Percentiles rank a stretch among this genome's conserved stretches.
Evolutionary conservation across 2,329 filamentous ascomycete genomes (phyloP).

Genomic region (Lasiodiplodia sp.): DNA sequence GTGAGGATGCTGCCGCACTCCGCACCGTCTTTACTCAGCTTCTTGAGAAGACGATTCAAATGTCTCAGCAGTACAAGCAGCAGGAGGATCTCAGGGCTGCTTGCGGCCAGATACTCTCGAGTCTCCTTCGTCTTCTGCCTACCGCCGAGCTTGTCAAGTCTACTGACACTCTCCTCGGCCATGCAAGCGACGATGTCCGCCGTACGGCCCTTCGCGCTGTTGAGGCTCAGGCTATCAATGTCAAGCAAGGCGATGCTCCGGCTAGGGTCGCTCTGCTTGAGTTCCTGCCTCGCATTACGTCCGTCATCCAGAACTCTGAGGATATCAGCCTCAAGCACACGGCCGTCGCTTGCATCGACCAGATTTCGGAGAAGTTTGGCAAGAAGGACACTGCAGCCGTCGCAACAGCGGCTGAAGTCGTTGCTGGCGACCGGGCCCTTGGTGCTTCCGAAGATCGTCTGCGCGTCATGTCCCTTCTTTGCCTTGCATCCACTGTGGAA

Average conservation of each 20-base stretch:
- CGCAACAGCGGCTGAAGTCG: constrained; percentile 74
- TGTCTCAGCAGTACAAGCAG: constrained; percentile 70
- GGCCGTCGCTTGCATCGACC: constrained; percentile 87
- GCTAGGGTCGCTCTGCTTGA: constrained; percentile 76
- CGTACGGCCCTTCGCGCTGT: constrained; percentile 74
- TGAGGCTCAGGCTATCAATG: constrained; percentile 78
- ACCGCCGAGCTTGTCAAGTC: constrained; percentile 89
- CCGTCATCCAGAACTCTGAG: constrained; percentile 75
- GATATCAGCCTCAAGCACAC: constrained; percentile 82
- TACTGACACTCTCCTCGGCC: constrained; percentile 80
- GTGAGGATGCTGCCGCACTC: constrained; percentile 38
- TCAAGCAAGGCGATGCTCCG: constrained; percentile 70
- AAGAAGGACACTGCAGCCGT: constrained; percentile 86
- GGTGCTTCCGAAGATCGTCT: constrained; percentile 76
- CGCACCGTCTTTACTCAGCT: constrained; percentile 46
- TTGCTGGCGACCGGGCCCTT: constrained; percentile 79
- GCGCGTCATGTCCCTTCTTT: constrained; percentile 84
- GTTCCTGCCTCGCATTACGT: constrained; percentile 80
- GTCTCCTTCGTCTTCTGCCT: constrained; percentile 83
- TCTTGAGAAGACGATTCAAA: constrained; percentile 51
- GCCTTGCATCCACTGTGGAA: constrained; percentile 86
- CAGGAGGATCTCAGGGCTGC: constrained; percentile 47
- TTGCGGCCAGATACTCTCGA: constrained; percentile 74
- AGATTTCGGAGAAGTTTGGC: constrained; percentile 93
- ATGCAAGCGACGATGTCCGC: constrained; percentile 77